Base-by-base conservation (phyloP, 164 flowering plant species). In the Annona squamosa region DNA sequence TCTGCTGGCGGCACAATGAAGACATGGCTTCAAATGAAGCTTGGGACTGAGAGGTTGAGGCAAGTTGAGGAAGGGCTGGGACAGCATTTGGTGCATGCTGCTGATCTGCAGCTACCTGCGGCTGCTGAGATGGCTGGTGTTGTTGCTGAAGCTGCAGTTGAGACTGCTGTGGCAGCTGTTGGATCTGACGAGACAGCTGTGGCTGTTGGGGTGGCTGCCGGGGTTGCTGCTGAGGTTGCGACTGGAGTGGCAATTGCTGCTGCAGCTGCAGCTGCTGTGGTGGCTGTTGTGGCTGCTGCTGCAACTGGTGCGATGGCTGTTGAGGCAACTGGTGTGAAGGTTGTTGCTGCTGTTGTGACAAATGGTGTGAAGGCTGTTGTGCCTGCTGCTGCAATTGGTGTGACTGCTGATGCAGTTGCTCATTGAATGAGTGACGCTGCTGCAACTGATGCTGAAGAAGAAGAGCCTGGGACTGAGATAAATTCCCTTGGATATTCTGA, bases 1-100 rank as follows among this genome's bases (percentile, higher is more conserved):
- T 87, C 70, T 79, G 89, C 68, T 83, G 94, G 26, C 86, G 91
- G 76, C 87, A 77, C 75, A 84, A 66, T 59, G 91, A 81, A 74
- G 96, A 73, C 46, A 87, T 82, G 9, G 83, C 63, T 61, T 85
- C 90, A 70, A 88, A 41, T 44, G 88, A 77, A 48, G 88, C 72
- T 68, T 84, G 90, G 43, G 92, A 73, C 64, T 85, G 87, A 52
- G 97, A 73, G 45, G 77, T 76, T 4, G 90, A 83, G 43, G 80
- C 79, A 71, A 86, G 83, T 18, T 88, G 91, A 59, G 91, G 77
- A 67, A 86, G 62, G 41, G 87, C 65, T 42, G 94, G 80, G 59
- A 79, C 81, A 18, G 75, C 75, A 67, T 75, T 77, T 2, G 90
- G 82, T 46, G 81, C 77, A 44, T 82, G 89, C 59, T 83, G 89